Percentiles rank a stretch among this genome's conserved stretches.
Conservation (phyloP, 306 rosid species). For the Vachellia pachyceras region DNA sequence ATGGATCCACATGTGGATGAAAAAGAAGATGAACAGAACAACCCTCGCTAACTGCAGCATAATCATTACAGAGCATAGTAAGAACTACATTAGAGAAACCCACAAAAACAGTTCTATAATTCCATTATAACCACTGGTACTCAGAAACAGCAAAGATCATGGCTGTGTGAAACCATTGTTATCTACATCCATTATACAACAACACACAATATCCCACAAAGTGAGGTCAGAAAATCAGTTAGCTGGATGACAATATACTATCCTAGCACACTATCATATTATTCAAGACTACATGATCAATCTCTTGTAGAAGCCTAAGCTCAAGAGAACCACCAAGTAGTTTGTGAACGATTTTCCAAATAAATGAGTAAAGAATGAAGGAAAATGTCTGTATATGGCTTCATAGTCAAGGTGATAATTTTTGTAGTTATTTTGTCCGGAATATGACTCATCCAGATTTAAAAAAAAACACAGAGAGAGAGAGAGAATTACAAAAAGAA, state of each 20-base stretch:
- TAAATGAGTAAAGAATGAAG: not conserved
- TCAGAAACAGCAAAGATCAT: not conserved
- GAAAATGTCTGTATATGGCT: not conserved
- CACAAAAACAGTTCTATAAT: constrained; percentile 16
- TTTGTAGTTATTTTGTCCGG: constrained; percentile 5
- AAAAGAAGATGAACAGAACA: constrained; percentile 73
- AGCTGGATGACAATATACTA: constrained; percentile 1
- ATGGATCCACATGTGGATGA: constrained; percentile 71
- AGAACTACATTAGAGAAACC: constrained; percentile 12
- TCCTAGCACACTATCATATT: not conserved
- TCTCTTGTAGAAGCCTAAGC: constrained; percentile 20
- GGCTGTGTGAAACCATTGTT: not conserved
- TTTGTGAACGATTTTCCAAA: not conserved
- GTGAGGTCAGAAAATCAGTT: not conserved
- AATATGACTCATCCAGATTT: constrained; percentile 20
- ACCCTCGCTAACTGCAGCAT: constrained; percentile 80
- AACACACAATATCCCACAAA: not conserved
- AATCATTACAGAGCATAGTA: constrained; percentile 1
- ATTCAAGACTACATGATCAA: no score
- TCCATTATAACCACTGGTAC: not conserved
- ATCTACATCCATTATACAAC: not conserved
- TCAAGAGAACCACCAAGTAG: constrained; percentile 10
- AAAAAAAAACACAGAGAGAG: no score
- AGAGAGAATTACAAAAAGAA: constrained; percentile 16
- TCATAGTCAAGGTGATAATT: constrained; percentile 10